A percentile compares a stretch with the other conserved stretches of the same genome.
Conservation (phyloP, 2,329 filamentous ascomycete species). For the Fonsecaea pedrosoi region DNA sequence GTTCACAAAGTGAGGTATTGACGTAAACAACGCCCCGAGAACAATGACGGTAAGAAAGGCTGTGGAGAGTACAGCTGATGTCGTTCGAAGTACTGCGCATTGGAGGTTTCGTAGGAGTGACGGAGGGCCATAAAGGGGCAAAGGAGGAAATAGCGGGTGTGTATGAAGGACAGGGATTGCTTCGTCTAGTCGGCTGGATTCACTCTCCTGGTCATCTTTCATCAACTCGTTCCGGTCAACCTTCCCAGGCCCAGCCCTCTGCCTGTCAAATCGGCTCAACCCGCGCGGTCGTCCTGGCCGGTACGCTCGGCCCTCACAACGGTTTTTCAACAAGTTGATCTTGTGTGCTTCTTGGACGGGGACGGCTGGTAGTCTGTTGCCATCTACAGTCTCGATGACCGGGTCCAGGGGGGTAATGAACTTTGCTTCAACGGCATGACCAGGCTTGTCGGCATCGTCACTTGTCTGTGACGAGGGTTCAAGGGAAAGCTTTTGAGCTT, state of each 20-base stretch:
- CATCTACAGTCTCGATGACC: conserved; percentile 72
- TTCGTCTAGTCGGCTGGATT: conserved; percentile 40
- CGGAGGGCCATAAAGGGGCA: conserved; percentile 81
- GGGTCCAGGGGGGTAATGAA: conserved; percentile 72
- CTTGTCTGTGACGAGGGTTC: conserved; percentile 24
- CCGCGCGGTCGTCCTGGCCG: conserved; percentile 22
- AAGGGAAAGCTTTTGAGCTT: conserved; percentile 43
- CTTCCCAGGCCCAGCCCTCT: conserved; percentile 12
- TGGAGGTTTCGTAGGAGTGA: conserved; percentile 70
- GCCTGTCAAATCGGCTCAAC: conserved; percentile 32
- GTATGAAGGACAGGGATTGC: conserved; percentile 69
- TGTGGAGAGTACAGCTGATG: conserved; percentile 78
- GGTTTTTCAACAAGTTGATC: conserved; percentile 60
- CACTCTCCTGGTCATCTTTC: conserved; percentile 27
- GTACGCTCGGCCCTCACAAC: conserved; percentile 32
- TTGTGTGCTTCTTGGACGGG: conserved; percentile 73
- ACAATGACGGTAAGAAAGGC: conserved; percentile 79
- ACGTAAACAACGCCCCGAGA: conserved; percentile 73
- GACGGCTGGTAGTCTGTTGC: conserved; percentile 70
- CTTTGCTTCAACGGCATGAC: conserved; percentile 41
- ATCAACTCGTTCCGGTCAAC: conserved; percentile 22
- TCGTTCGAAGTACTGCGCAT: conserved; percentile 67
- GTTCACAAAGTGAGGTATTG: conserved; percentile 61
- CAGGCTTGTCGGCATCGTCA: conserved; percentile 23
- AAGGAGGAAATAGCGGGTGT: conserved; percentile 81